Conservation (phyloP, 345 rosid genomes). For the Citrus cavaleriei region DNA sequence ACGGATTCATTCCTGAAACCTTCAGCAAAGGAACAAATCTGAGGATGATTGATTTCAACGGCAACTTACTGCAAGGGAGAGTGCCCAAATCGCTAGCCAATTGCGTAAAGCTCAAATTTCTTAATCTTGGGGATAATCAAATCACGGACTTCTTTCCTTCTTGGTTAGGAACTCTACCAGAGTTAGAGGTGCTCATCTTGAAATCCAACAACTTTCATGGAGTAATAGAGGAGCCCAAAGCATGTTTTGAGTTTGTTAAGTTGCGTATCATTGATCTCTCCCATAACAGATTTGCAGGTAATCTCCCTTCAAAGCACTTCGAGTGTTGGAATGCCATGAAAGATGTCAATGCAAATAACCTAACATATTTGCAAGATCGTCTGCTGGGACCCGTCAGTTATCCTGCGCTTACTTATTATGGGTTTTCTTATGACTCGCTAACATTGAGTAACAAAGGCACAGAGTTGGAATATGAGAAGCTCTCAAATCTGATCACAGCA, state of each 20-base stretch:
- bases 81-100: constrained; percentile 12
- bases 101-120: neutral
- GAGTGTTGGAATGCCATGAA: constrained; percentile 18
- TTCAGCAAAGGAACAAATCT: neutral
- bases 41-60: constrained; percentile 15
- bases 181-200: constrained; percentile 2
- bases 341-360: neutral
- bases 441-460: neutral
- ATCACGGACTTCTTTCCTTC: constrained; percentile 16
- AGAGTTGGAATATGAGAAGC: neutral
- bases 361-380: neutral
- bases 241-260: neutral
- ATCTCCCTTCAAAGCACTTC: constrained; percentile 14
- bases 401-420: neutral
- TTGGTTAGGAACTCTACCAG: constrained; percentile 16
- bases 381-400: neutral
- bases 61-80: constrained; percentile 5
- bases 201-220: constrained; percentile 5
- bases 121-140: constrained; percentile 11
- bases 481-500: neutral
- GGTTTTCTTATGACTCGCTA: neutral
- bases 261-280: constrained; percentile 21
- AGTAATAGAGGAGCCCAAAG: neutral
- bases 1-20: constrained; percentile 8
- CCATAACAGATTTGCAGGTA: constrained; percentile 5